Evolutionary conservation across 2,329 filamentous ascomycete genomes (phyloP).

Genomic region (Sporothrix curviconia): DNA sequence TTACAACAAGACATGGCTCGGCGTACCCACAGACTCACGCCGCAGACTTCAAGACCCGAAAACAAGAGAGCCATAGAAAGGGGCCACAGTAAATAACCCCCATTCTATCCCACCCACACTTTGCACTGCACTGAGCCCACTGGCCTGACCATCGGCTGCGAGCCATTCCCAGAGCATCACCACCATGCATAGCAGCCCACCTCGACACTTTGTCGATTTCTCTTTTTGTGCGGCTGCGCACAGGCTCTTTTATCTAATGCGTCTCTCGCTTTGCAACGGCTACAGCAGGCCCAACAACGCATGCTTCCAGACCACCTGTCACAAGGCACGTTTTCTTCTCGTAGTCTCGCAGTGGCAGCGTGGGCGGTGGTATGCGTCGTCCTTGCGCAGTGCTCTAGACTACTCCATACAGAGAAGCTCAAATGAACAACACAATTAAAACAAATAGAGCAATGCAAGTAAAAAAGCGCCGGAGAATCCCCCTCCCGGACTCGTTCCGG

Average conservation of each 20-base stretch:
- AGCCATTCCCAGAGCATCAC: neutral
- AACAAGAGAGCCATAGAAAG: neutral
- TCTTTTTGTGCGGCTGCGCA: neutral
- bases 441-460: neutral
- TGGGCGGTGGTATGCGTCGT: too few relatives aligned
- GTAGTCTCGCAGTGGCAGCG: too few relatives aligned
- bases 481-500: neutral
- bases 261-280: neutral
- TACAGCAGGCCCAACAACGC: neutral
- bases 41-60: neutral
- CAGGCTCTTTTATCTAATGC: neutral
- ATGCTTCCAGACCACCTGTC: too few relatives aligned
- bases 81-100: neutral
- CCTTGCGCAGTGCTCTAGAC: too few relatives aligned
- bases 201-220: neutral
- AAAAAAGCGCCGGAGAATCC: neutral
- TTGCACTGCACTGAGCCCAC: neutral
- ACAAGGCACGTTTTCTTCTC: too few relatives aligned
- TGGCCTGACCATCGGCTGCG: slow-evolving; percentile 5
- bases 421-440: too few relatives aligned
- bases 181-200: neutral
- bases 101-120: neutral
- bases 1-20: slow-evolving; percentile 3
- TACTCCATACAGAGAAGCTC: too few relatives aligned
- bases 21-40: neutral